Evolutionary conservation across 2,329 filamentous ascomycete genomes (phyloP), one percentile per base, ranked within the genome.

Genomic region (Exserohilum turcica): DNA sequence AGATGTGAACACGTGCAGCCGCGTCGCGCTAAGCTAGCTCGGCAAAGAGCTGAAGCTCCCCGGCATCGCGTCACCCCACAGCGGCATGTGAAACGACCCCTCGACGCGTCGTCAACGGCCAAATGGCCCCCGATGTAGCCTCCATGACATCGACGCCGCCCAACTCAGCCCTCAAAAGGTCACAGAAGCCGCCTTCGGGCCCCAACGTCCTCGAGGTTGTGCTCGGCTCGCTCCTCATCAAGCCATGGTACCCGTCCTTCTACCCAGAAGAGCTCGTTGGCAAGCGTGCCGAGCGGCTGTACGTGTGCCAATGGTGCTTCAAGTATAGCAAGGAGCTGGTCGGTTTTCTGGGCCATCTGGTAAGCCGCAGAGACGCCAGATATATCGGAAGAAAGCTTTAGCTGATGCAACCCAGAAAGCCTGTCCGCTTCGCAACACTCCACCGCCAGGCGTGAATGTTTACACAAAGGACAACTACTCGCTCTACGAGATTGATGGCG

Each of bases 301-400:
- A 92, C 65, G 89, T 97, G 29, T 99, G 94, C 71, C 88, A 90
- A 29, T 89, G 86, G 80, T 99, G 94, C 78, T 97, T 97, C 80
- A 93, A 92, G 71, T 99, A 99, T 75, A 89, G 88, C n/a, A 76
- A 75, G 39, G 79, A 82, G 63, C 65, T 81, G 27, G 73, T 78
- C 60, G 74, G 72, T 48, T 82, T 77, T 60, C 61, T 81, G 51
- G 77, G 75, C 19, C 80, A 82, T 70, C 66, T 76, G 64, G 61
- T 63, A 45, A 42, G 56, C 16, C 19, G 40, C 3, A 0, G 8
- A 33, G n/a, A 9, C 9, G 9, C 6, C 3, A 2, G 6, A 15
- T 36, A n/a, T 3, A 21, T 9, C 27, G 16, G 19, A 43, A 18
- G 35, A 39, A 28, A 8, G 28, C 16, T 12, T 8, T 5, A 43